Evolutionary conservation across 2,329 filamentous ascomycete species (phyloP).

Genomic region (Trichoderma aggressivum): DNA sequence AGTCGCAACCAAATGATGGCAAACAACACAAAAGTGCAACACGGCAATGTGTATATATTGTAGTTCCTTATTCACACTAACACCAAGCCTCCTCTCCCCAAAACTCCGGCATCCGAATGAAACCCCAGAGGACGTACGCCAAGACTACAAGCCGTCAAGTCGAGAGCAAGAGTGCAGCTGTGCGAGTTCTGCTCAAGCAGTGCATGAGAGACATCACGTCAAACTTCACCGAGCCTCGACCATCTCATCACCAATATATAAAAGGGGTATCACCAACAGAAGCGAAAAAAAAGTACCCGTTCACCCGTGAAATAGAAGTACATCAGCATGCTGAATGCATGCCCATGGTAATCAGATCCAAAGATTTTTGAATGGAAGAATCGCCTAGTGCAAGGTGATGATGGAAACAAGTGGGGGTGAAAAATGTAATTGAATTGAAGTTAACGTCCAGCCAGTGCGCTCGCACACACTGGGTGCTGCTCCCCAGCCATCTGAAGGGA

Average conservation of each 20-base stretch:
- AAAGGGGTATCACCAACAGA: slow-evolving; percentile 37
- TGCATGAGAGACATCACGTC: not conserved
- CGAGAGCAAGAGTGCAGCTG: not conserved
- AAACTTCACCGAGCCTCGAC: not conserved
- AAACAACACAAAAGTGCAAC: not conserved
- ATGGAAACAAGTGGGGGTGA: slow-evolving; percentile 23
- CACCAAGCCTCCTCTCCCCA: slow-evolving; percentile 21
- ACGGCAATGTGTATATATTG: not conserved
- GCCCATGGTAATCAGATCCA: slow-evolving; percentile 20
- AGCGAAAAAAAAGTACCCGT: slow-evolving; percentile 31
- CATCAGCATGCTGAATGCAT: slow-evolving; percentile 22
- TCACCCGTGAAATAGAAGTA: slow-evolving; percentile 20
- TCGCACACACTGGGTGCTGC: slow-evolving; percentile 18
- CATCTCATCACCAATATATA: slow-evolving; percentile 13
- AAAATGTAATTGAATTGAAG: slow-evolving; percentile 17
- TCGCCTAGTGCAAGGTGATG: slow-evolving; percentile 26
- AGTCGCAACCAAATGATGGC: not conserved
- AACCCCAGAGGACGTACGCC: slow-evolving; percentile 29
- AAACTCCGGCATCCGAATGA: slow-evolving; percentile 26
- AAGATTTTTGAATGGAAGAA: slow-evolving; percentile 25
- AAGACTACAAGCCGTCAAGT: slow-evolving; percentile 31
- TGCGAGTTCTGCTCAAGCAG: not conserved
- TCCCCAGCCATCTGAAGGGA: not conserved
- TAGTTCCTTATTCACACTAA: slow-evolving; percentile 19
- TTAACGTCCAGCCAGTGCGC: slow-evolving; percentile 24